Evolutionary conservation across 1,284 basidiomycete genomes (phyloP).

Genomic region (Cryptococcus depauperatus): DNA sequence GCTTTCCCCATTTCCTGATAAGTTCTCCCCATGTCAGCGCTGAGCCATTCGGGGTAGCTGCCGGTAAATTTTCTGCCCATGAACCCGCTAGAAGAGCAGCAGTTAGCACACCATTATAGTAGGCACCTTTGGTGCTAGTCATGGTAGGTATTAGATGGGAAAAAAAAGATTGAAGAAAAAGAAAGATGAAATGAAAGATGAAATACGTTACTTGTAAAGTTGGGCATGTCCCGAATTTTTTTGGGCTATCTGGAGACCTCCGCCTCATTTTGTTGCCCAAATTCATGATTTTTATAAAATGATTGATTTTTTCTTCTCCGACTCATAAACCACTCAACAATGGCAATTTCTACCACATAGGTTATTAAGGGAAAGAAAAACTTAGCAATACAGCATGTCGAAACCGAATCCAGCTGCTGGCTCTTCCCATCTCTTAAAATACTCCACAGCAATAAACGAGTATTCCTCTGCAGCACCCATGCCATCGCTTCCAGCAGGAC

Average conservation of each 20-base stretch:
- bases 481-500: conserved; percentile 27
- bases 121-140: conserved; percentile 32
- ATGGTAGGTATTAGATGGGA: neutral
- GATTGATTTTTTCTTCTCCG: too few species aligned
- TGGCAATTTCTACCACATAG: too few species aligned
- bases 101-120: conserved; percentile 36
- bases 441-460: conserved; percentile 28
- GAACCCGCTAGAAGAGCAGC: conserved; percentile 38
- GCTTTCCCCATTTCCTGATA: conserved; percentile 80
- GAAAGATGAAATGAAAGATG: too few species aligned
- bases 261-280: too few species aligned
- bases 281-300: too few species aligned
- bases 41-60: conserved; percentile 54
- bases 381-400: too few species aligned
- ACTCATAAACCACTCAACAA: too few species aligned
- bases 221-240: too few species aligned
- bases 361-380: too few species aligned
- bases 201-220: too few species aligned
- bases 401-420: conserved; percentile 10
- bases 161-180: neutral
- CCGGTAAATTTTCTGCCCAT: conserved; percentile 43
- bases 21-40: conserved; percentile 68
- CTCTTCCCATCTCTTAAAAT: conserved; percentile 10
- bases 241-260: too few species aligned
- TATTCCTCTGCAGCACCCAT: conserved; percentile 43